phyloP scores from a whole-genome alignment of 139 green algal genomes.

The Limnomonas spitsbergensis region DNA sequence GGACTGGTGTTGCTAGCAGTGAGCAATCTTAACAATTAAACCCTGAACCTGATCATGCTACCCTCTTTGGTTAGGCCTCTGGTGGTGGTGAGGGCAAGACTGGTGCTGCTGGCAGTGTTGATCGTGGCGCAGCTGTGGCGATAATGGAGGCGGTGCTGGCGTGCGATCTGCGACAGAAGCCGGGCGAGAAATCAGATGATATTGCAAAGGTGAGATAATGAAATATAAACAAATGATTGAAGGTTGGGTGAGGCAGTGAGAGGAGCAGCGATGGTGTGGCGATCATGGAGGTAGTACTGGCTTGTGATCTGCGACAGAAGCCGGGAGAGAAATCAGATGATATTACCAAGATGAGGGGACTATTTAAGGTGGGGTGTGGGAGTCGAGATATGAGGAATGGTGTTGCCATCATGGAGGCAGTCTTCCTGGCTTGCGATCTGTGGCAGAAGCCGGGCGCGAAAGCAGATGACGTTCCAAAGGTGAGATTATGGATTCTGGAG shows the following conservation, averaged over 20 bases:
- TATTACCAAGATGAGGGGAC: no score
- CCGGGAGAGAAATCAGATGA: no score
- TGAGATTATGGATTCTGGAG: conserved; percentile 28
- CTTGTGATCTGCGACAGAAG: not conserved
- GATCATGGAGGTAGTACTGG: conserved; percentile 30
- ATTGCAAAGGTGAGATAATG: no score
- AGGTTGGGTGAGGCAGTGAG: no score
- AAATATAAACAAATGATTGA: no score
- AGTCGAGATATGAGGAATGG: not conserved
- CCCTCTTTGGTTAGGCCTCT: no score
- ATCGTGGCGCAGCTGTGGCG: conserved; percentile 6
- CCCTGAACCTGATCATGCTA: no score
- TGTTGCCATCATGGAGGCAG: conserved; percentile 23
- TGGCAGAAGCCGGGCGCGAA: no score
- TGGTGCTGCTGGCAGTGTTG: conserved; percentile 1
- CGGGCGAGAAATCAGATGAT: no score
- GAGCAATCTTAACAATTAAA: no score
- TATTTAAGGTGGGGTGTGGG: no score
- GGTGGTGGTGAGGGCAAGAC: conserved; percentile 14
- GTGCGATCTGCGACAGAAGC: conserved; percentile 2
- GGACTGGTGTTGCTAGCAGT: conserved; percentile 13
- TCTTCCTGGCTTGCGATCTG: conserved; percentile 27
- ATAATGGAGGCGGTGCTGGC: conserved; percentile 34
- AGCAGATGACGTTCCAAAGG: no score
- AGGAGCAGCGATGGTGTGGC: not conserved